Percentiles rank a stretch among this genome's conserved stretches.
These are phyloP conservation scores for Lupinus albus DNA, from an alignment of 306 rosid genomes.

Conservation along the genomic window DNA sequence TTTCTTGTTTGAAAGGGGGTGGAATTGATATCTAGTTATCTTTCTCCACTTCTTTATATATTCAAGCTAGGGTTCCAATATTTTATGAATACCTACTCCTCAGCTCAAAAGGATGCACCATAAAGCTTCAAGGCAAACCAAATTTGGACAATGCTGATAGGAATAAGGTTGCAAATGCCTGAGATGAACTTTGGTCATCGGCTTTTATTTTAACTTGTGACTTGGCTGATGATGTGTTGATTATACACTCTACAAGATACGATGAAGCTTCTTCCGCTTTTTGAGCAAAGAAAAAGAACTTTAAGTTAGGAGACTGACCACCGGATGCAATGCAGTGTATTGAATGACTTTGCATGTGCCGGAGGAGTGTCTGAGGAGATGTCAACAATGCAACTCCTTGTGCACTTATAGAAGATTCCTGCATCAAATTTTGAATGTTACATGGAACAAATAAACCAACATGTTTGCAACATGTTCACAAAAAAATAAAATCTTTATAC, in stretches of 20 bases:
- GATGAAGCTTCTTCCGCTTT: slow-evolving; percentile 73
- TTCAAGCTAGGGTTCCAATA: slow-evolving; percentile 39
- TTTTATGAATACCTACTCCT: slow-evolving; percentile 31
- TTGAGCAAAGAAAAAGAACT: slow-evolving; percentile 97
- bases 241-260: slow-evolving; percentile 87
- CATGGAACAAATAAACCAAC: slow-evolving; percentile 20
- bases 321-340: slow-evolving; percentile 96
- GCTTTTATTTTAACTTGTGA: slow-evolving; percentile 87
- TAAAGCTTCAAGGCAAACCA: slow-evolving; percentile 55
- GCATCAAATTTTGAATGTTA: slow-evolving; percentile 40
- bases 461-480: not conserved
- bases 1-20: not conserved
- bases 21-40: slow-evolving; percentile 9
- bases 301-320: slow-evolving; percentile 86
- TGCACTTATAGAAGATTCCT: slow-evolving; percentile 76
- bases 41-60: slow-evolving; percentile 30
- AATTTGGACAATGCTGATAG: slow-evolving; percentile 89
- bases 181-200: slow-evolving; percentile 76
- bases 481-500: slow-evolving; percentile 22
- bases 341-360: slow-evolving; percentile 85
- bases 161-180: slow-evolving; percentile 72
- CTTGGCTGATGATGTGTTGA: slow-evolving; percentile 85
- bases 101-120: slow-evolving; percentile 34
- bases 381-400: slow-evolving; percentile 70
- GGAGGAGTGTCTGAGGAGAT: slow-evolving; percentile 66